These are phyloP conservation scores for Fusarium subtropicale DNA, from an alignment of 2,329 filamentous ascomycete genomes.

Conservation along the genomic window DNA sequence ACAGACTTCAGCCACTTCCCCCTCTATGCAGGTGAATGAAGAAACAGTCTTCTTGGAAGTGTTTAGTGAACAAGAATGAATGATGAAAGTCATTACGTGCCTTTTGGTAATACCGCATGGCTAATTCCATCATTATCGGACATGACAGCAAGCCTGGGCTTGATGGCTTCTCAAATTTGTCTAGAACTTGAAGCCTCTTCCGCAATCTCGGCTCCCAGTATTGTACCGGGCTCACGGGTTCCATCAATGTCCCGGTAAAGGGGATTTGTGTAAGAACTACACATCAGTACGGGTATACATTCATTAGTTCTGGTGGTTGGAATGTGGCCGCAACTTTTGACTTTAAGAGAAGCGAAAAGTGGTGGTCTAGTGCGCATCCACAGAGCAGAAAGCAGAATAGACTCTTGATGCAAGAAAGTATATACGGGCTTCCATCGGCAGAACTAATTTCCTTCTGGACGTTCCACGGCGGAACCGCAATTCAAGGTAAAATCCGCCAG, in stretches of 20 bases:
- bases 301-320: conserved; percentile 4
- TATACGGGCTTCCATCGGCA: background rate
- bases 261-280: conserved; percentile 1
- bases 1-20: conserved; percentile 35
- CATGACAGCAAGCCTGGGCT: background rate
- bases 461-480: conserved; percentile 13
- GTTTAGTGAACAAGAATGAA: background rate
- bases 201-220: background rate
- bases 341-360: conserved; percentile 2
- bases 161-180: conserved; percentile 15
- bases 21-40: conserved; percentile 7
- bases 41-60: conserved; percentile 7
- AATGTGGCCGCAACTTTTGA: conserved; percentile 28
- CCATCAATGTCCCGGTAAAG: background rate
- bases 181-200: conserved; percentile 21
- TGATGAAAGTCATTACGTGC: background rate
- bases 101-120: background rate
- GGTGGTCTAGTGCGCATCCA: conserved; percentile 1
- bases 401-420: background rate
- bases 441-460: conserved; percentile 24
- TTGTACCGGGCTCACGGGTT: background rate
- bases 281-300: background rate
- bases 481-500: conserved; percentile 2
- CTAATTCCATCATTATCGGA: conserved; percentile 8
- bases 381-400: background rate